phyloP scores from a whole-genome alignment of 495 filamentous ascomycete species.

The Amphirosellinia nigrospora region DNA sequence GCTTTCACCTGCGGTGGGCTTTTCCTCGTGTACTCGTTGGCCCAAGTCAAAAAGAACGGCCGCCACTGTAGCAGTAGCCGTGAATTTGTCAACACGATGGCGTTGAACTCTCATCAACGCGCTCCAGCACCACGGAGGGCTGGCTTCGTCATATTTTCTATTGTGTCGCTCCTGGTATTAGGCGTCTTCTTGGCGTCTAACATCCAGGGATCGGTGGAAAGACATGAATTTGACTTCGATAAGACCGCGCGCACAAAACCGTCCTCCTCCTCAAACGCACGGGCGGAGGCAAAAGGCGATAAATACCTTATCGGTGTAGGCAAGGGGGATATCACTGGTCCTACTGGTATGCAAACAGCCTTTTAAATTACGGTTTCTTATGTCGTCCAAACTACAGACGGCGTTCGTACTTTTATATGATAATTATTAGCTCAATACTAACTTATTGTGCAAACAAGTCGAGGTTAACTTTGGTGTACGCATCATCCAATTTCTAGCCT shows the following conservation, averaged over 20 bases:
- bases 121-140: slow-evolving; percentile 21
- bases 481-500: neutral
- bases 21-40: neutral
- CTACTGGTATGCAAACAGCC: slow-evolving; percentile 39
- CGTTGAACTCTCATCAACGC: slow-evolving; percentile 9
- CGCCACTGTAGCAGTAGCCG: neutral
- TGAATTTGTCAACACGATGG: slow-evolving; percentile 15
- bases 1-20: slow-evolving; percentile 2
- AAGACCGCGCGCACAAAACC: slow-evolving; percentile 24
- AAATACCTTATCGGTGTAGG: slow-evolving; percentile 84
- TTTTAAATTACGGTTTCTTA: neutral
- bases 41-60: slow-evolving; percentile 15
- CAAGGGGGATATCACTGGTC: slow-evolving; percentile 94
- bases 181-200: slow-evolving; percentile 34
- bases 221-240: slow-evolving; percentile 26
- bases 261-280: slow-evolving; percentile 27
- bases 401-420: neutral
- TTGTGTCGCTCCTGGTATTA: slow-evolving; percentile 37
- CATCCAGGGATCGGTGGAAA: slow-evolving; percentile 18
- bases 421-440: slow-evolving; percentile 4
- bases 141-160: slow-evolving; percentile 30
- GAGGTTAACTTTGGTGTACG: slow-evolving; percentile 64
- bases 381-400: neutral
- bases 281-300: slow-evolving; percentile 48
- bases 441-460: slow-evolving; percentile 59